Conservation (phyloP, 75 land plant genomes). For the Picea glauca region DNA sequence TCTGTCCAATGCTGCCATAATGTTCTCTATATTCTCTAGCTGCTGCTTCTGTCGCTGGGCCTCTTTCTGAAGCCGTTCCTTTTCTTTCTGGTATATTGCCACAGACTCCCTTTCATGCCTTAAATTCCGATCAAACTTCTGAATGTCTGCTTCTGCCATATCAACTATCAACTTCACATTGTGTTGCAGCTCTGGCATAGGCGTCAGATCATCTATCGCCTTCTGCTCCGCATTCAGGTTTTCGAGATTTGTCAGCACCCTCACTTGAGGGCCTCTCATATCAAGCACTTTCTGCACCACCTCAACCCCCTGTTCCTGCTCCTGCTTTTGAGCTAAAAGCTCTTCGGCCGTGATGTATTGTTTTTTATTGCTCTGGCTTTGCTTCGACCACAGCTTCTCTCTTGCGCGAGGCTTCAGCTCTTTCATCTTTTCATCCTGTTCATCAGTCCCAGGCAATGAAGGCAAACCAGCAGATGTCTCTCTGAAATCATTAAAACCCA, state of each 20-base stretch:
- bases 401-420: constrained; percentile 8
- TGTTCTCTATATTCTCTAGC: constrained; percentile 56
- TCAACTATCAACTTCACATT: constrained; percentile 86
- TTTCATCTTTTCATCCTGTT: constrained; percentile 21
- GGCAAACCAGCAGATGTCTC: constrained; percentile 34
- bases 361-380: constrained; percentile 41
- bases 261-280: constrained; percentile 93
- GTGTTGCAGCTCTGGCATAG: constrained; percentile 96
- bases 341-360: constrained; percentile 68
- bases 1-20: constrained; percentile 35
- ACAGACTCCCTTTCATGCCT: constrained; percentile 54
- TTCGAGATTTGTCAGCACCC: constrained; percentile 79
- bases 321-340: constrained; percentile 49
- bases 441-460: constrained; percentile 29
- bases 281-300: constrained; percentile 82
- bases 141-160: constrained; percentile 74
- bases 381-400: constrained; percentile 70
- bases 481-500: constrained; percentile 91
- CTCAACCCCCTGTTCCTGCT: constrained; percentile 56
- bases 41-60: constrained; percentile 54
- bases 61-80: constrained; percentile 48
- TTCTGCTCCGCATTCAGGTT: constrained; percentile 82
- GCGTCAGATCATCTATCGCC: constrained; percentile 56
- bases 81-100: constrained; percentile 38
- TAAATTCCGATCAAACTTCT: constrained; percentile 35